phyloP scores from a whole-genome alignment of 176 grass and related monocot genomes.

The Oryza glaberrima region DNA sequence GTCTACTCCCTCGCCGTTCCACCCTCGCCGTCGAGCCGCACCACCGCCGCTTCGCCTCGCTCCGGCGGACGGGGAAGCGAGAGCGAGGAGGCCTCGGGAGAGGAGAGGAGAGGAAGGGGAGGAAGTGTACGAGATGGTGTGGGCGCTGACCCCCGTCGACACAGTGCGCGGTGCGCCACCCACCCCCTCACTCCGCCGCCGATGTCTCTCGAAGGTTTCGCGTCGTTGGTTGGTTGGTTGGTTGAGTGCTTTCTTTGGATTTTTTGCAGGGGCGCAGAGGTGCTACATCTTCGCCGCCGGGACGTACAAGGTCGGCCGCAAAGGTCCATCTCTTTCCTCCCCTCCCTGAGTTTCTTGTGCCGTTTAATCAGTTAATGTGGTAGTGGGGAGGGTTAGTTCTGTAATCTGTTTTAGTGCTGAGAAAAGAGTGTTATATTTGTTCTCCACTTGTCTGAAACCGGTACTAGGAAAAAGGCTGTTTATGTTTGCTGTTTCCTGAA shows the following conservation, averaged over 20 bases:
- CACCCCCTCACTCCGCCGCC: background rate
- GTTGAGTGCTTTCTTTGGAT: conserved; percentile 22
- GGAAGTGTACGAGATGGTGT: conserved; percentile 57
- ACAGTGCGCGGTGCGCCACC: conserved; percentile 56
- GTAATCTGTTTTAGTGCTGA: background rate
- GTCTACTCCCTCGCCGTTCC: background rate
- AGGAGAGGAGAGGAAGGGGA: background rate
- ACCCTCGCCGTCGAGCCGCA: background rate
- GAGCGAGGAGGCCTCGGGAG: background rate
- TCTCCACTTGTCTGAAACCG: conserved; percentile 13
- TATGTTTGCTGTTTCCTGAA: conserved; percentile 10
- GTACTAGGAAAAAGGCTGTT: background rate
- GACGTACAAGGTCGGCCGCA: conserved; percentile 93
- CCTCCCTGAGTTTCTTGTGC: background rate
- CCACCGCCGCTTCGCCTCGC: background rate
- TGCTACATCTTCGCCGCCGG: conserved; percentile 79
- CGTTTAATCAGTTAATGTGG: background rate
- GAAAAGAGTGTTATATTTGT: background rate
- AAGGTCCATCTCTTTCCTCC: conserved; percentile 52
- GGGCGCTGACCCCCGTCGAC: conserved; percentile 69
- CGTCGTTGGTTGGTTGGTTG: conserved; percentile 4
- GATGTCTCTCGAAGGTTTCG: background rate
- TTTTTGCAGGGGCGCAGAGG: conserved; percentile 62
- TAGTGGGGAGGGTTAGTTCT: background rate
- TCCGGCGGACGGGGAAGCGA: conserved; percentile 18